Evolutionary conservation across 805 yeast genomes (phyloP).

Genomic region (Clavispora fructus): DNA sequence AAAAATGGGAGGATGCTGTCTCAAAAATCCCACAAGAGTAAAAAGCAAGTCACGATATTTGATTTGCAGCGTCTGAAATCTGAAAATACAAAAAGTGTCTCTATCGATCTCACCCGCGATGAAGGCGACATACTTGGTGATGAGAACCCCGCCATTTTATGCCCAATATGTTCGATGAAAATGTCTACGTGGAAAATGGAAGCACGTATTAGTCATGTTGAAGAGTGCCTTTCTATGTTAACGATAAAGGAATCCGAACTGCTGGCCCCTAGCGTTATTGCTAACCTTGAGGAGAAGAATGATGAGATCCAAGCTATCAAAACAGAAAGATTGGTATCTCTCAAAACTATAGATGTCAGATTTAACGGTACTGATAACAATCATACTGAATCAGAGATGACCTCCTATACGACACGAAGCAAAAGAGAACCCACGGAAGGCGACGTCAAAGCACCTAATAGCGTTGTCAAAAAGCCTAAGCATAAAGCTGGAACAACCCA

Average conservation of each 20-base stretch:
- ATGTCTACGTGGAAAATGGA: slow-evolving; percentile 35
- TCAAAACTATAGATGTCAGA: not conserved
- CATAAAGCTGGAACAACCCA: slow-evolving; percentile 7
- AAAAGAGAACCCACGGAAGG: not conserved
- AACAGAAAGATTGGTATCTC: not conserved
- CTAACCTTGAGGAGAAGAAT: no score
- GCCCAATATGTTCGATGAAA: slow-evolving; percentile 50
- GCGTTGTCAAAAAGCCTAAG: slow-evolving; percentile 1
- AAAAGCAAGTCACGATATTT: not conserved
- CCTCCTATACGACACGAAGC: not conserved
- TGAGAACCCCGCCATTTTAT: slow-evolving; percentile 14
- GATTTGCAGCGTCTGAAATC: not conserved
- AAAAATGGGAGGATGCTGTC: not conserved
- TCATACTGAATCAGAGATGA: no score
- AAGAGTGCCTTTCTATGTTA: slow-evolving; percentile 40
- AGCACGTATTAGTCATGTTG: slow-evolving; percentile 50
- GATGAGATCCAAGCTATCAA: not conserved
- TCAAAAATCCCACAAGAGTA: not conserved
- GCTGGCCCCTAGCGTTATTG: not conserved
- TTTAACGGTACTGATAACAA: no score
- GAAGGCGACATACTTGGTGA: not conserved
- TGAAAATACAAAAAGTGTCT: not conserved
- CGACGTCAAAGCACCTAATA: not conserved
- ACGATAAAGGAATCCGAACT: slow-evolving; percentile 20
- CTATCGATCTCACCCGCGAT: not conserved